A percentile compares a stretch with the other conserved stretches of the same genome.
These are phyloP conservation scores for Escallonia rubra DNA, from an alignment of 129 eudicot species.

Conservation along the genomic window DNA sequence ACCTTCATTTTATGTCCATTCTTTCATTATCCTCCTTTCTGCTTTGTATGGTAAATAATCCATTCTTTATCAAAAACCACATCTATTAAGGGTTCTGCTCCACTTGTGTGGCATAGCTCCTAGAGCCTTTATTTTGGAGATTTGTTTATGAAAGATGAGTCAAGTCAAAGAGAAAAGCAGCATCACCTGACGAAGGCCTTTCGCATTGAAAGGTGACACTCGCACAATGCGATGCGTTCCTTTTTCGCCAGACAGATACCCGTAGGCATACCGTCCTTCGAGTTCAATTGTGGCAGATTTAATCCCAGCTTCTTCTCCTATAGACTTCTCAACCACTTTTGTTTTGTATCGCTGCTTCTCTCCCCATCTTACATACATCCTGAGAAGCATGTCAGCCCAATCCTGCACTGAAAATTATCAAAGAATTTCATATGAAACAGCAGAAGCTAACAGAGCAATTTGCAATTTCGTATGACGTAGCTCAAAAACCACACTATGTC, in stretches of 20 bases:
- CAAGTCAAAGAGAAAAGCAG: too few relatives aligned
- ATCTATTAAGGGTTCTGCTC: too few relatives aligned
- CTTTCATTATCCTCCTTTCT: too few relatives aligned
- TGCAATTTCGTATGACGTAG: background rate
- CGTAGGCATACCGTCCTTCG: slow-evolving; percentile 92
- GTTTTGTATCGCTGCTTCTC: slow-evolving; percentile 87
- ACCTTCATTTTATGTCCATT: too few relatives aligned
- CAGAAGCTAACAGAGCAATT: slow-evolving; percentile 1
- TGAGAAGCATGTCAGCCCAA: slow-evolving; percentile 99
- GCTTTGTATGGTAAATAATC: too few relatives aligned
- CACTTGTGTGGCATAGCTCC: too few relatives aligned
- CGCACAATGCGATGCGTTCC: slow-evolving; percentile 94
- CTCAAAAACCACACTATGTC: too few relatives aligned
- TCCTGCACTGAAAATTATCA: slow-evolving; percentile 92
- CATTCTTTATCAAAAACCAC: too few relatives aligned
- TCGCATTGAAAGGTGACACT: slow-evolving; percentile 88
- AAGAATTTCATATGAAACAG: slow-evolving; percentile 31
- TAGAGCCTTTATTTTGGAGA: too few relatives aligned
- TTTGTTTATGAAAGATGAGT: too few relatives aligned
- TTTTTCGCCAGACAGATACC: slow-evolving; percentile 90
- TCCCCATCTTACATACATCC: slow-evolving; percentile 98
- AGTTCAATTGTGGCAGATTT: slow-evolving; percentile 90
- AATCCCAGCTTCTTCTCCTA: slow-evolving; percentile 98
- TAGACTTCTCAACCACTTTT: slow-evolving; percentile 81
- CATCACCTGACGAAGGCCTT: slow-evolving; percentile 94